These are phyloP conservation scores for Avicennia marina DNA, from an alignment of 257 asterid species.

Conservation along the genomic window DNA sequence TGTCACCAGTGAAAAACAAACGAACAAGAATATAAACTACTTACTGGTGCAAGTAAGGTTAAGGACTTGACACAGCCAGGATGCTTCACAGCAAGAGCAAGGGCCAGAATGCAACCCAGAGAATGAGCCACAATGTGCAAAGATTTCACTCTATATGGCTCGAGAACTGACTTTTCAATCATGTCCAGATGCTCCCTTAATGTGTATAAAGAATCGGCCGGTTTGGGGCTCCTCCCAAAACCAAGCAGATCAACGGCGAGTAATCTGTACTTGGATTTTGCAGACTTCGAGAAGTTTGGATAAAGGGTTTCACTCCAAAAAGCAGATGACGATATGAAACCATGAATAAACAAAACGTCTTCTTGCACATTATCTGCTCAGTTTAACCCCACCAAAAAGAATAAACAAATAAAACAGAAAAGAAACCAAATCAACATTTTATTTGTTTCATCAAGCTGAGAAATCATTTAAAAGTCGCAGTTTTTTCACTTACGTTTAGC, in stretches of 20 bases:
- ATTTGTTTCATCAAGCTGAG: too few species aligned
- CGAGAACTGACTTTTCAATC: slow-evolving; percentile 80
- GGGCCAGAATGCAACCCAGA: slow-evolving; percentile 86
- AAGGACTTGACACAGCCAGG: slow-evolving; percentile 62
- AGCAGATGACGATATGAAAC: slow-evolving; percentile 83
- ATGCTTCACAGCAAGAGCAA: slow-evolving; percentile 79
- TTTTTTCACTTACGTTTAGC: slow-evolving; percentile 53
- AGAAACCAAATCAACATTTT: too few species aligned
- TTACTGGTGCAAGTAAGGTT: slow-evolving; percentile 85
- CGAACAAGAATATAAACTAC: too few species aligned
- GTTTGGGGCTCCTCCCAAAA: slow-evolving; percentile 93
- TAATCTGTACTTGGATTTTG: slow-evolving; percentile 69
- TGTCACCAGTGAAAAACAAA: too few species aligned
- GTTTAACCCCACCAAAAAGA: too few species aligned
- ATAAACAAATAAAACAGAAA: too few species aligned
- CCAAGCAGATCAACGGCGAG: slow-evolving; percentile 91
- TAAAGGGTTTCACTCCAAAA: slow-evolving; percentile 94
- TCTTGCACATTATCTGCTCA: slow-evolving; percentile 56
- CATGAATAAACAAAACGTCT: slow-evolving; percentile 88
- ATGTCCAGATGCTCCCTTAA: slow-evolving; percentile 81
- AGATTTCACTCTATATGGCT: slow-evolving; percentile 58
- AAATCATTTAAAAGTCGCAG: too few species aligned
- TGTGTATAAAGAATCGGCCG: slow-evolving; percentile 75
- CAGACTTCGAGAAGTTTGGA: slow-evolving; percentile 64
- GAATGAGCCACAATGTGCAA: slow-evolving; percentile 98